Percentiles rank a stretch among this genome's conserved stretches.
phyloP scores from a whole-genome alignment of 1,284 basidiomycete genomes.

The Butyriboletus regius region DNA sequence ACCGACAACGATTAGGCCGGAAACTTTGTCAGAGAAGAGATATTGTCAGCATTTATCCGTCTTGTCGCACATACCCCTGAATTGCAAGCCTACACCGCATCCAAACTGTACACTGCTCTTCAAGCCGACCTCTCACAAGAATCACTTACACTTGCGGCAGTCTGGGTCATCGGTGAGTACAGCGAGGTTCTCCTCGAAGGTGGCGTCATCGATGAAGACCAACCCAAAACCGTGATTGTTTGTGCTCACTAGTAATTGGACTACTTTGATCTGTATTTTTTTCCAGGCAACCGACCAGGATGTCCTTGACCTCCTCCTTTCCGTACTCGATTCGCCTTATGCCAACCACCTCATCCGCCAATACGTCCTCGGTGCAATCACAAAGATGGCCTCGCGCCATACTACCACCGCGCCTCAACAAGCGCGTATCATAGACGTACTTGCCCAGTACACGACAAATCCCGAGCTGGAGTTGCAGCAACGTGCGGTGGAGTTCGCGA shows the following conservation, averaged over 20 bases:
- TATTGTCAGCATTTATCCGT: conserved; percentile 89
- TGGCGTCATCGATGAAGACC: conserved; percentile 83
- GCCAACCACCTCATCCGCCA: conserved; percentile 86
- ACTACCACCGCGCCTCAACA: conserved; percentile 62
- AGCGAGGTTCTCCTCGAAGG: conserved; percentile 84
- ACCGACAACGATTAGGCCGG: conserved; percentile 61
- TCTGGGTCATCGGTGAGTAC: conserved; percentile 97
- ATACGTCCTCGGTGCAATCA: conserved; percentile 83
- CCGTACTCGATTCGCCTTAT: conserved; percentile 89
- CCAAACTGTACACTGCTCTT: conserved; percentile 84
- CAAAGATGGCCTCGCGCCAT: conserved; percentile 81
- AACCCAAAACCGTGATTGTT: conserved; percentile 57
- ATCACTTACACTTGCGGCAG: conserved; percentile 83
- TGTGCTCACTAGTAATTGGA: background rate
- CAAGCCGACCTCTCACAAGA: conserved; percentile 93
- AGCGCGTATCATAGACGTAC: conserved; percentile 68
- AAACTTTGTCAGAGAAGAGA: conserved; percentile 96
- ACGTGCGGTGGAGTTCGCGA: conserved; percentile 89
- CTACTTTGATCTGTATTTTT: conserved; percentile 1
- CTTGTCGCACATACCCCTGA: conserved; percentile 96
- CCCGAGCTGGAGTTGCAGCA: conserved; percentile 94
- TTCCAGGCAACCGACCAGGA: conserved; percentile 70
- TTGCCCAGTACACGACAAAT: conserved; percentile 72
- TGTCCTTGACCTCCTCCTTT: conserved; percentile 79
- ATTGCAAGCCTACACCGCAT: conserved; percentile 90